Conservation (phyloP, 2,329 filamentous ascomycete genomes). For the Alternaria ventricosa region DNA sequence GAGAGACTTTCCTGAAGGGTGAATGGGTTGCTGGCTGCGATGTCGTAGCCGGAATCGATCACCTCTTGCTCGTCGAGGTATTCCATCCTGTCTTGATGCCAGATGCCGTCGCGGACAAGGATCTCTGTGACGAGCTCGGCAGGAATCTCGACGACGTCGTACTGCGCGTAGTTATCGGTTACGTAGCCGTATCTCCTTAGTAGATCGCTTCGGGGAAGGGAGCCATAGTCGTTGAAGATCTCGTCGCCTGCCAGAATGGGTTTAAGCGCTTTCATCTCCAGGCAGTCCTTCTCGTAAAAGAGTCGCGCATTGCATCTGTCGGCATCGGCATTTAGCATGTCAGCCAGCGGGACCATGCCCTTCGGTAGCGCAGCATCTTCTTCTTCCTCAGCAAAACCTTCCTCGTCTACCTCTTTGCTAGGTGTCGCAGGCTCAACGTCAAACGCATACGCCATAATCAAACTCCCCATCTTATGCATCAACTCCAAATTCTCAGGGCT, state of each 20-base stretch:
- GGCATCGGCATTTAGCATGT: conserved; percentile 87
- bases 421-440: conserved; percentile 66
- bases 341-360: conserved; percentile 90
- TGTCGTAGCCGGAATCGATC: conserved; percentile 76
- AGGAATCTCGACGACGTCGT: conserved; percentile 83
- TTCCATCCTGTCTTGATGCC: conserved; percentile 44
- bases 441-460: conserved; percentile 93
- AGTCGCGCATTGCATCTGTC: conserved; percentile 76
- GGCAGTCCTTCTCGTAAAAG: conserved; percentile 63
- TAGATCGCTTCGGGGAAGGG: conserved; percentile 81
- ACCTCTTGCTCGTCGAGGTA: conserved; percentile 69
- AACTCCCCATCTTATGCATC: conserved; percentile 82
- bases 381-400: conserved; percentile 56
- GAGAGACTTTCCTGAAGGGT: conserved; percentile 47
- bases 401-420: conserved; percentile 63
- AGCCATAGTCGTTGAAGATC: conserved; percentile 88
- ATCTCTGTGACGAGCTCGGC: conserved; percentile 60
- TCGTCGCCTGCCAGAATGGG: conserved; percentile 74
- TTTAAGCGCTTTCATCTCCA: conserved; percentile 76
- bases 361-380: conserved; percentile 64
- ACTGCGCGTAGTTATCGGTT: conserved; percentile 76
- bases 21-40: conserved; percentile 44
- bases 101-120: conserved; percentile 16
- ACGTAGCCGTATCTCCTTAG: conserved; percentile 86
- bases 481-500: conserved; percentile 60